Base-by-base conservation (phyloP, 345 rosid genomes). In the Arabis hirsuta region DNA sequence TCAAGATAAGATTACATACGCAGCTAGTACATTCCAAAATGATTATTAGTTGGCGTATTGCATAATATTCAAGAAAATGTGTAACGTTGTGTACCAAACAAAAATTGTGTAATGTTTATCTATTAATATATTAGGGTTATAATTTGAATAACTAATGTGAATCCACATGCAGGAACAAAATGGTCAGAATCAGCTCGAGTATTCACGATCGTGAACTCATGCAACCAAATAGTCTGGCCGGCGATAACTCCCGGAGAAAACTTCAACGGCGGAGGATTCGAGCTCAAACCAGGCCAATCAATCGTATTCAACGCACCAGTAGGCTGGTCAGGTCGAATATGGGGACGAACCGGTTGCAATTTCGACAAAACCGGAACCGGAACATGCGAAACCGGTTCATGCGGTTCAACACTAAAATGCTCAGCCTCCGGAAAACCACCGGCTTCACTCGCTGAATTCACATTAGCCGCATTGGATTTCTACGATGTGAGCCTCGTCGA, bases 401-500 rank as follows among this genome's bases (percentile, higher is more conserved):
- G 97, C n/a, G 95, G 91, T 13, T 42, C 78, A 4, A 6, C 85
- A 8, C 84, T 91, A 43, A 79, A 89, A 52, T 94, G 97, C 55
- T 39, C 65, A 26, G 88, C 64, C 52, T 83, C 91, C 0, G 96
- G 97, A 1, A 73, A 64, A 42, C 71, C 91, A 42, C 98, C 98
- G 0, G 93, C 88, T 11, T 79, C 98, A 5, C 85, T 94, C 10
- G 87, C 98, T 0, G 98, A 94, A 62, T 91, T 94, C 67, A 91
- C 98, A 7, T 73, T 94, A 12, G 73, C 91, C 0, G 3, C 56
- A 0, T 0, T 39, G 0, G 89, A 94, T 54, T 91, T 69, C 73
- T 94, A 94, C 72, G 98, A 94, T 41, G 97, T 91, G 14, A 94
- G 98, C 84, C 91, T 94, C 4, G 97, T 89, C 0, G 97, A 94